These are phyloP conservation scores for Sisymbrium irio DNA, from an alignment of 345 rosid genomes.

Conservation along the genomic window DNA sequence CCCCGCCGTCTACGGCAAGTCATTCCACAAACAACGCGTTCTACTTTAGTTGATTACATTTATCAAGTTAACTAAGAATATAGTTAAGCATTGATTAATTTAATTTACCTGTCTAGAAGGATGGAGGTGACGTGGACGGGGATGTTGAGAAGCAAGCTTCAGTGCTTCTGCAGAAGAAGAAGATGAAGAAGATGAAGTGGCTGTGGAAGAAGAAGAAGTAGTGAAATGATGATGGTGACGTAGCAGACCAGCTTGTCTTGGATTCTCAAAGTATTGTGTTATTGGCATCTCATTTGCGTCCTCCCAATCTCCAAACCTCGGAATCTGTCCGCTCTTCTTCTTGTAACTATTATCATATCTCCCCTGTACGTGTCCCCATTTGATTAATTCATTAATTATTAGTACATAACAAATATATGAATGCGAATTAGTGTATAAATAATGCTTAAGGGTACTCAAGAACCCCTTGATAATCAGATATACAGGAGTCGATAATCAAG, in stretches of 20 bases:
- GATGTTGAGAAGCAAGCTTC: conserved; percentile 27
- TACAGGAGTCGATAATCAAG: neutral
- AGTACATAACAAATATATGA: neutral
- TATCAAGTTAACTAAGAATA: neutral
- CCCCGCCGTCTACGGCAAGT: conserved; percentile 38
- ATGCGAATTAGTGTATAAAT: neutral
- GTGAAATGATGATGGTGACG: conserved; percentile 33
- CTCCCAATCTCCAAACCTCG: conserved; percentile 92
- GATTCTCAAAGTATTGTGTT: conserved; percentile 88
- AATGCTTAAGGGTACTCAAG: neutral
- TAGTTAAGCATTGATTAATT: neutral
- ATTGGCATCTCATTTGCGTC: conserved; percentile 78
- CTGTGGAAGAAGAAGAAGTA: conserved; percentile 19
- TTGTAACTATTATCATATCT: conserved; percentile 34
- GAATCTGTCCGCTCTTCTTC: conserved; percentile 80
- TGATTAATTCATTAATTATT: neutral
- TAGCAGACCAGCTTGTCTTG: conserved; percentile 85
- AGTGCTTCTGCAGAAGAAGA: conserved; percentile 36
- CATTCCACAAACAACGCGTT: conserved; percentile 13
- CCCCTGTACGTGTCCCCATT: conserved; percentile 19
- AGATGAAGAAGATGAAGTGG: conserved; percentile 23
- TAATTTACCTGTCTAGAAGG: conserved; percentile 25
- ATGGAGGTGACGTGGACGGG: conserved; percentile 30
- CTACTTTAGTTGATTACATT: conserved; percentile 4
- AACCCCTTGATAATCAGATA: neutral